phyloP scores from a whole-genome alignment of 352 stramenopile genomes.

The Globisporangium perplexum region DNA sequence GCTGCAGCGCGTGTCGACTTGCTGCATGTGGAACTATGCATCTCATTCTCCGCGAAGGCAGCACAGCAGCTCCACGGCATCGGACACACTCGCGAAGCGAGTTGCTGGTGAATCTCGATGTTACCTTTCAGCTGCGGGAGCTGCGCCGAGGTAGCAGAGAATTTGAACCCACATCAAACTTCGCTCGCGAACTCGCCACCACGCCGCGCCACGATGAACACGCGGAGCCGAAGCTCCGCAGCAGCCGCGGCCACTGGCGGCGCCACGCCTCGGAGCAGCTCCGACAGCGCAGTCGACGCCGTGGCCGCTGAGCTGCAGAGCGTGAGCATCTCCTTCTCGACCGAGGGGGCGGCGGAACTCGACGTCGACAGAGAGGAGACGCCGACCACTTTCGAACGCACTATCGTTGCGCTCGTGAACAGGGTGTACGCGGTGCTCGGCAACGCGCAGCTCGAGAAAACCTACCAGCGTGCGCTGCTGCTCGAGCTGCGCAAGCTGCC shows the following conservation, averaged over 20 bases:
- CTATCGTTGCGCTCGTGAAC: constrained; percentile 25
- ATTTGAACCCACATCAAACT: too few relatives aligned
- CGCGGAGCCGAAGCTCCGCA: background rate
- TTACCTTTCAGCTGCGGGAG: too few relatives aligned
- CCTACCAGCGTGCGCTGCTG: constrained; percentile 30
- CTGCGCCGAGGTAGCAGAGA: too few relatives aligned
- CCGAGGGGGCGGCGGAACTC: background rate
- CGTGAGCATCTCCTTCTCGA: constrained; percentile 1
- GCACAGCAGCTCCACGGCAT: too few relatives aligned
- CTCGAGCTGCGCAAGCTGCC: constrained; percentile 16
- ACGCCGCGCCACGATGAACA: background rate
- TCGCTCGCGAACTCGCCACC: too few relatives aligned
- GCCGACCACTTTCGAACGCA: constrained; percentile 2
- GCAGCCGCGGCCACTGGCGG: too few relatives aligned
- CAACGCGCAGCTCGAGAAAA: constrained; percentile 26
- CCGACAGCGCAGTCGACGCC: background rate
- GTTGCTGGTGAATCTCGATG: too few relatives aligned
- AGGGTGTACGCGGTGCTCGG: constrained; percentile 25
- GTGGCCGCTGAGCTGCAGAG: background rate
- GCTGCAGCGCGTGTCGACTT: too few relatives aligned
- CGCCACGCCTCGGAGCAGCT: too few relatives aligned
- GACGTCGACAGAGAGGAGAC: background rate
- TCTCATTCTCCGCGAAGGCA: too few relatives aligned
- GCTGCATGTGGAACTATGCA: too few relatives aligned
- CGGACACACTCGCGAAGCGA: too few relatives aligned